phyloP scores from a whole-genome alignment of 306 rosid species.

The Cicer judaicum region DNA sequence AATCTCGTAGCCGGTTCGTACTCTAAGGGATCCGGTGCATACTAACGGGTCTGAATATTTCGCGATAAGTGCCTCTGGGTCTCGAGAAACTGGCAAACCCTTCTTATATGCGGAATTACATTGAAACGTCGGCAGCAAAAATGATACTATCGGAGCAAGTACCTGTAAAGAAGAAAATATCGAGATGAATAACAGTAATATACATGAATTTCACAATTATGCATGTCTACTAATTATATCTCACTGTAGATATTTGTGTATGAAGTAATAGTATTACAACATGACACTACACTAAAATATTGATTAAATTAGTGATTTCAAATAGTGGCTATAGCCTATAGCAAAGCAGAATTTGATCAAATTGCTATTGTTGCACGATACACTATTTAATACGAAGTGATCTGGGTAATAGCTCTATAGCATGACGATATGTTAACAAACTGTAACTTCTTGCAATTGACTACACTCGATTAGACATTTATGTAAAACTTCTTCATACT shows the following conservation, averaged over 20 bases:
- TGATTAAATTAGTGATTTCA: no score
- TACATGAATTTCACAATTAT: not conserved
- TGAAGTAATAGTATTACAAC: not conserved
- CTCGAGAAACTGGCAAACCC: conserved; percentile 68
- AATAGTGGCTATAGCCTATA: no score
- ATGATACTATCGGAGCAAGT: conserved; percentile 77
- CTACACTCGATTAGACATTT: no score
- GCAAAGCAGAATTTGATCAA: no score
- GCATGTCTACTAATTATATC: not conserved
- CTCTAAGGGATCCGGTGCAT: conserved; percentile 73
- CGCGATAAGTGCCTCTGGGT: conserved; percentile 76
- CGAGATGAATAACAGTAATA: not conserved
- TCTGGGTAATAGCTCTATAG: no score
- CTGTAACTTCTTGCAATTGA: no score
- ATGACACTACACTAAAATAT: not conserved
- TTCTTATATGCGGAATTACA: conserved; percentile 67
- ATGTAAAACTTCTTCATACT: no score
- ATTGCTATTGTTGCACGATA: no score
- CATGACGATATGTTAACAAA: no score
- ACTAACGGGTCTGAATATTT: conserved; percentile 93
- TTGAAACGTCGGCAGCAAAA: conserved; percentile 74
- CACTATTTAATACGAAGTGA: no score
- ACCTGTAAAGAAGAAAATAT: conserved; percentile 51
- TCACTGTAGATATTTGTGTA: not conserved
- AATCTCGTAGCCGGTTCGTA: conserved; percentile 85